Evolutionary conservation across 805 yeast species (phyloP), one percentile per base, ranked within the genome.

Genomic region (Starmerella floricola): DNA sequence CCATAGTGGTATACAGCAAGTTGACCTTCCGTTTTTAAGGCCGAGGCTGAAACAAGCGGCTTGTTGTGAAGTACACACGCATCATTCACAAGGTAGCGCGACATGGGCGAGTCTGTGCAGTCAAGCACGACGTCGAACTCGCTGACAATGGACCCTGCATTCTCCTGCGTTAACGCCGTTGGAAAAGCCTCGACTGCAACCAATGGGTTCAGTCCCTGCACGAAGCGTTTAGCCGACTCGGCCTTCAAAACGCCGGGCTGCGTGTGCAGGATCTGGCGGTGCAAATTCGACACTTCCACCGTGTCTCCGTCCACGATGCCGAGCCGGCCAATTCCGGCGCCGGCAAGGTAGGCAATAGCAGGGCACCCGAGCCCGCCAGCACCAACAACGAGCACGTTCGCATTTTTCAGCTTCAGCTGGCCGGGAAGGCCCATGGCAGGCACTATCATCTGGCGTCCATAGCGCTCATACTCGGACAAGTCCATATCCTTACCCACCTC

Each of bases 351-450:
- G 33, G 82, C 67, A 37, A 88, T 60, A 0, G 93, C 93, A 0
- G 98, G 96, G 51, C 93, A 79, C 0, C 98, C 97, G 6, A 91
- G 66, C 0, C 99, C 99, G 10, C 98, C 99, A 1, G 96, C 96
- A 1, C 99, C 98, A 6, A 91, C 69, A 0, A 91, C 87, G 20
- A 88, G 60, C 0, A 87, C 72, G 39, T 66, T 72, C 2, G 88
- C 45, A 0, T 59, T 50, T 48, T 76, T 78, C 36, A 91, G 60
- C 33, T 62, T 64, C 6, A 70, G 39, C 58, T 91, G 99, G 33
- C 67, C 68, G 2, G 38, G 18, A 6, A 57, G 45, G 2, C 86
- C 84, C 38, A 86, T 66, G 44, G 74, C 80, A 2, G 94, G 91
- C 2, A 91, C 95, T 20, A 87, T 76, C 88, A 91, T 80, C 56